Base-by-base conservation (phyloP, 495 filamentous ascomycete species). In the Neurospora tetraspora region DNA sequence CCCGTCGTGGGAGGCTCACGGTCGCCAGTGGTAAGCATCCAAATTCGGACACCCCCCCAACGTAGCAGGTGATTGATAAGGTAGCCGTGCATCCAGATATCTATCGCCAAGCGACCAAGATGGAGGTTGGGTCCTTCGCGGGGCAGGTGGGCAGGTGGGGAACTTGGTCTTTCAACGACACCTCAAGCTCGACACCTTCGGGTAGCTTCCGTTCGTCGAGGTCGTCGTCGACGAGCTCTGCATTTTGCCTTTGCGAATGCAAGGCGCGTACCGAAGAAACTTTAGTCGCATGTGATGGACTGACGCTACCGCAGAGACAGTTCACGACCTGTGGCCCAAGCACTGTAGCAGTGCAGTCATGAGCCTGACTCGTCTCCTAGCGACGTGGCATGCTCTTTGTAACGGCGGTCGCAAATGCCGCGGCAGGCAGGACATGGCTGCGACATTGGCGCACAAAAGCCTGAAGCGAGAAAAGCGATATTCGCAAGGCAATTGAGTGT, bases 301-400 rank as follows among this genome's bases (percentile, higher is more conserved):
- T 61, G 71, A 69, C 74, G 76, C 75, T 69, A 53, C 70, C 70
- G 74, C 47, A 72, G 42, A 71, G 75, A 76, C 69, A 73, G 78
- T 76, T 76, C 23, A 65, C 76, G 73, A 73, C 75, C 76, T 77
- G 78, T 78, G 75, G 68, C 71, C 70, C 73, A 68, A 45, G 47
- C 31, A 73, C 45, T 69, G 73, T 71, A 71, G 53, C 71, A 72
- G 75, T 39, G 72, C 65, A 40, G 10, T n/a, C 43, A 36, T 34
- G 69, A 20, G 61, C 72, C 74, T 79, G 78, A 79, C 78, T 80
- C 78, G 78, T 65, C 77, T 71, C 65, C 59, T 40, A 68, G 74
- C 76, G 69, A 80, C 79, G 78, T 79, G 77, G 77, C 78, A 79
- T 71, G 74, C 34, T 31, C 76, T 69, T 75, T 61, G 70, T 75